Percentiles rank a stretch among this genome's conserved stretches.
These are phyloP conservation scores for Fonsecaea pugnacius DNA, from an alignment of 2,329 filamentous ascomycete genomes.

Conservation along the genomic window DNA sequence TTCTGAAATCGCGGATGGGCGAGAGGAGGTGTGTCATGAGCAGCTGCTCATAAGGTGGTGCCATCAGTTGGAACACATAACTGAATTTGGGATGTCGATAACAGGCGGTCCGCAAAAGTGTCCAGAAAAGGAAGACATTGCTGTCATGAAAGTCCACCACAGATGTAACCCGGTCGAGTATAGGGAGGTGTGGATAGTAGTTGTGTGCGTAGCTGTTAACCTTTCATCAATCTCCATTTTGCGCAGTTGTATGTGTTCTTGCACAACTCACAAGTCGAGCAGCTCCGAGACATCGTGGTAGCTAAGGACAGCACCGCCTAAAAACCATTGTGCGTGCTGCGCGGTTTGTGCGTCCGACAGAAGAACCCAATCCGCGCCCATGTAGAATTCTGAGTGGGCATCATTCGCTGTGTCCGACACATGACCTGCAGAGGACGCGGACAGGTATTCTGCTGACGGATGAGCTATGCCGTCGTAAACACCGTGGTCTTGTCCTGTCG, in stretches of 20 bases:
- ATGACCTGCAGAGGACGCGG: not conserved
- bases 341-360: constrained; percentile 10
- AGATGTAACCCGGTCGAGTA: constrained; percentile 16
- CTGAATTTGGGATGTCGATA: constrained; percentile 9
- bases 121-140: constrained; percentile 21
- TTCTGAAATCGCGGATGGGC: constrained; percentile 16
- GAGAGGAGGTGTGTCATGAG: constrained; percentile 3
- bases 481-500: constrained; percentile 12
- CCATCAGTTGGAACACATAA: constrained; percentile 9
- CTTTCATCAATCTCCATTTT: not conserved
- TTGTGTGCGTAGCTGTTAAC: constrained; percentile 16
- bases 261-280: constrained; percentile 14
- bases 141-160: constrained; percentile 14
- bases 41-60: constrained; percentile 13
- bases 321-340: constrained; percentile 10
- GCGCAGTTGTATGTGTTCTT: not conserved
- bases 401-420: not conserved
- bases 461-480: constrained; percentile 9
- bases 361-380: constrained; percentile 13
- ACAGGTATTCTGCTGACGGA: not conserved
- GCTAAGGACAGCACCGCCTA: constrained; percentile 13
- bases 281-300: constrained; percentile 18
- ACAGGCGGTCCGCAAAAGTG: constrained; percentile 7
- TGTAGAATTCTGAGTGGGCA: constrained; percentile 2
- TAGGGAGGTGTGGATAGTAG: constrained; percentile 19